A percentile compares a stretch with the other conserved stretches of the same genome.
phyloP scores from a whole-genome alignment of 495 filamentous ascomycete species.

The Aspergillus ostianus region DNA sequence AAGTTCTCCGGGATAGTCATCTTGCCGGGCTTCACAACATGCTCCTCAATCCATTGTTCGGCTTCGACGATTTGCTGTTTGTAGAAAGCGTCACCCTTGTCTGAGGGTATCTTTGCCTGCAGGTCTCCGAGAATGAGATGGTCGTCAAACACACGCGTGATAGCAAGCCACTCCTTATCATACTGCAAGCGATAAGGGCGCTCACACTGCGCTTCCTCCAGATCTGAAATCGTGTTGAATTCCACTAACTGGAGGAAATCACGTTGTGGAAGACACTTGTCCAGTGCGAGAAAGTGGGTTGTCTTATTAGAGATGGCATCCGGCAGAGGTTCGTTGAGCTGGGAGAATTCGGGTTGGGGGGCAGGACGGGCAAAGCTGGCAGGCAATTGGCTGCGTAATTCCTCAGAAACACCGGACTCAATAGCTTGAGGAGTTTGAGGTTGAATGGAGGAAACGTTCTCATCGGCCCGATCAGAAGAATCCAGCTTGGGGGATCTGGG shows the following conservation, averaged over 20 bases:
- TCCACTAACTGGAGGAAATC: slow-evolving; percentile 80
- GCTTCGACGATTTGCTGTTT: slow-evolving; percentile 58
- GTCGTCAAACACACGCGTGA: slow-evolving; percentile 73
- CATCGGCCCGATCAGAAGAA: background rate
- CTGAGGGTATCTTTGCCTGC: slow-evolving; percentile 38
- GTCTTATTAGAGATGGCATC: slow-evolving; percentile 64
- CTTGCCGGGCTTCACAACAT: slow-evolving; percentile 59
- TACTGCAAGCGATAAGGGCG: slow-evolving; percentile 60
- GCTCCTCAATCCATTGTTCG: slow-evolving; percentile 71
- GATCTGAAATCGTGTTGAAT: slow-evolving; percentile 45
- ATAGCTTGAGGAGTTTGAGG: background rate
- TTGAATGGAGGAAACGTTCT: background rate
- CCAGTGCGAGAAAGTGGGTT: slow-evolving; percentile 85
- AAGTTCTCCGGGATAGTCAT: slow-evolving; percentile 76
- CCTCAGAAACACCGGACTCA: slow-evolving; percentile 42
- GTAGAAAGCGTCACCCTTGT: slow-evolving; percentile 67
- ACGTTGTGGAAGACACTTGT: slow-evolving; percentile 70
- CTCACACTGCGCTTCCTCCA: slow-evolving; percentile 14
- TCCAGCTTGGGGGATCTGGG: slow-evolving; percentile 25
- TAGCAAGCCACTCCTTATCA: slow-evolving; percentile 93
- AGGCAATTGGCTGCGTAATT: slow-evolving; percentile 64
- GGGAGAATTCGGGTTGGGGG: slow-evolving; percentile 19
- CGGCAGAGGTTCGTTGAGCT: slow-evolving; percentile 43
- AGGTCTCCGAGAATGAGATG: slow-evolving; percentile 59
- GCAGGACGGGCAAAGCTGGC: slow-evolving; percentile 56